These are phyloP conservation scores for Basipetospora sp. DNA, from an alignment of 2,329 filamentous ascomycete genomes.

Conservation along the genomic window DNA sequence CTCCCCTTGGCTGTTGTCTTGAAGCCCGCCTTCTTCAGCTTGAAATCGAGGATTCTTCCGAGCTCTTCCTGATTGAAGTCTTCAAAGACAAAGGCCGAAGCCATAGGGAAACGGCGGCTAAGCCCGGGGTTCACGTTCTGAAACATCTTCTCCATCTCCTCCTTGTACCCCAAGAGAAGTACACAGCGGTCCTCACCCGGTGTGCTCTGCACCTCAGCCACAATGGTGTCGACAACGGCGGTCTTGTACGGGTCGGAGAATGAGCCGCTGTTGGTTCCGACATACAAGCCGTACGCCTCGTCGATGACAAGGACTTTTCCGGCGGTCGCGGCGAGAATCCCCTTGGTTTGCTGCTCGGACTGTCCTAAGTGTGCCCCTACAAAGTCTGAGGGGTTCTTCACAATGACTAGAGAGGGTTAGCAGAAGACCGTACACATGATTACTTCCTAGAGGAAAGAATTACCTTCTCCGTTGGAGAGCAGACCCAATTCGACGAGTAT, in stretches of 20 bases:
- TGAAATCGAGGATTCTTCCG: constrained; percentile 43
- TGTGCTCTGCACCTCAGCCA: constrained; percentile 55
- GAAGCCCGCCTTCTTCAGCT: constrained; percentile 38
- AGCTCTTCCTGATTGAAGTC: constrained; percentile 50
- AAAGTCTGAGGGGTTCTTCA: constrained; percentile 63
- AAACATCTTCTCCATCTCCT: constrained; percentile 58
- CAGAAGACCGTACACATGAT: background rate
- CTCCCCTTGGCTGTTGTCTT: constrained; percentile 36
- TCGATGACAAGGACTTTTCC: constrained; percentile 72
- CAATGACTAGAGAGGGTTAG: constrained; percentile 31
- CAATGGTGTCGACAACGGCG: constrained; percentile 59
- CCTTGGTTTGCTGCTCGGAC: constrained; percentile 59
- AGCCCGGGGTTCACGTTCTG: constrained; percentile 59
- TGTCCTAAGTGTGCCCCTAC: constrained; percentile 46
- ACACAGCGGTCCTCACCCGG: constrained; percentile 61
- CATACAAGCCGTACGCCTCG: constrained; percentile 57
- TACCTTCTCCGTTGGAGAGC: constrained; percentile 52
- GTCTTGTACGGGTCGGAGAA: constrained; percentile 35
- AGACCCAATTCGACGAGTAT: constrained; percentile 55
- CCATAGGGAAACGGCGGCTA: constrained; percentile 47
- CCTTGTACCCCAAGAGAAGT: constrained; percentile 54
- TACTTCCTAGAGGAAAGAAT: constrained; percentile 6
- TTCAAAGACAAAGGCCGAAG: constrained; percentile 51
- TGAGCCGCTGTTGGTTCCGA: constrained; percentile 41
- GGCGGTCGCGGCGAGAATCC: constrained; percentile 46